Evolutionary conservation across 768 basidiomycete genomes (phyloP), one percentile per base, ranked within the genome.

Genomic region (Tulasnella sp.): DNA sequence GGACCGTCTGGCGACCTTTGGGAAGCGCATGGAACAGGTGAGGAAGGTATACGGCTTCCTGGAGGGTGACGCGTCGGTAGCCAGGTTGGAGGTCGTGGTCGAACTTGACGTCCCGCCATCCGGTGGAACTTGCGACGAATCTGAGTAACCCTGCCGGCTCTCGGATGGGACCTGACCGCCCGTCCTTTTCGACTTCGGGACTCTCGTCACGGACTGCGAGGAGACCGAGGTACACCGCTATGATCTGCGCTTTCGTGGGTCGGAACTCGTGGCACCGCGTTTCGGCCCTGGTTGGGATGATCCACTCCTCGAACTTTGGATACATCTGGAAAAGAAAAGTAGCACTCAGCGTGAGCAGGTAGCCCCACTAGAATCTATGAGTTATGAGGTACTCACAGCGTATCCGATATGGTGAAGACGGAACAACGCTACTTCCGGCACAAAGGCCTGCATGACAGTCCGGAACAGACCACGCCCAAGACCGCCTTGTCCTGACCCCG

Each of bases 371-470:
- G 17, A 1, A 29, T 59, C 9, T 11, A 1, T n/a, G 9, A n/a
- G 5, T n/a, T 17, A 9, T 19, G 19, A 22, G 9, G 22, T 22
- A n/a, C 52, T 59, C 14, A 59, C 52, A 39, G 71, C 71, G 42
- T 72, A 72, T 14, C 71, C 71, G 8, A 72, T 32, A 29, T 34
- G 34, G 26, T 63, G 71, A 37, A 72, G 26, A 16, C 62, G 52
- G 71, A 72, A 72, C 11, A 72, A 59, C 19, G 71, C 71, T 29
- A 72, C 64, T 37, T 72, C 71, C 7, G 71, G 71, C 26, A 72
- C 62, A 36, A 72, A 72, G 26, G 71, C 71, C 35, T 69, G 69
- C 7, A 69, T 22, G 11, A 72, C 7, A 3, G 71, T 72, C 26
- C 71, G 52, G 9, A 39, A 22, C 12, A 72, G 7, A 14, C 71